Evolutionary conservation across 768 basidiomycete genomes (phyloP).

Genomic region (Lactifluus hygrophoroides): DNA sequence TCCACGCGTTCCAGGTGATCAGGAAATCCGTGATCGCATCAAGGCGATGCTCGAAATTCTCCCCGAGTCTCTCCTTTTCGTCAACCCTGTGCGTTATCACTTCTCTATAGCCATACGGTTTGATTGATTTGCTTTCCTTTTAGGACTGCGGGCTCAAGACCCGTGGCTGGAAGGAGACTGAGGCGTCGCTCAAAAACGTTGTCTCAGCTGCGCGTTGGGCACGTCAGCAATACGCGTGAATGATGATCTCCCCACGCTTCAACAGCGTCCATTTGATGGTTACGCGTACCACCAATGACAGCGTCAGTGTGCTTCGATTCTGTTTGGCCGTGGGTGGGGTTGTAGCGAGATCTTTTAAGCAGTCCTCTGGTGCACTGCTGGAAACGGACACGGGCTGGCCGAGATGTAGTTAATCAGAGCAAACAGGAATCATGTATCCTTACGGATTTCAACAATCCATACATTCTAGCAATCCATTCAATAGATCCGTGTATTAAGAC

Average conservation of each 20-base stretch:
- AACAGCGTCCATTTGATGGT: conserved; percentile 78
- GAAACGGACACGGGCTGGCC: conserved; percentile 8
- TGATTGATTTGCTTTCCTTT: conserved; percentile 9
- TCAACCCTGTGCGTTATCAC: conserved; percentile 64
- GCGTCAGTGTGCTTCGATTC: conserved; percentile 7
- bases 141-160: conserved; percentile 97
- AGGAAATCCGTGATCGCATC: conserved; percentile 93
- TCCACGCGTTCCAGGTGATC: conserved; percentile 87
- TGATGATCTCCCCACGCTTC: conserved; percentile 56
- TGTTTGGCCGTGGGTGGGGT: conserved; percentile 14
- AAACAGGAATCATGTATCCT: conserved; percentile 31
- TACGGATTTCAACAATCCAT: conserved; percentile 79
- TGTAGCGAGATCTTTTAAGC: conserved; percentile 14
- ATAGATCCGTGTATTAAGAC: not conserved
- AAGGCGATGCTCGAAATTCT: conserved; percentile 76
- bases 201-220: conserved; percentile 93
- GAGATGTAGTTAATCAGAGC: conserved; percentile 6
- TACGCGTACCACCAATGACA: conserved; percentile 39
- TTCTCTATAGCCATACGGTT: not conserved
- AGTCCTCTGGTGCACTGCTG: not conserved
- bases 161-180: conserved; percentile 97
- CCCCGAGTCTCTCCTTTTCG: conserved; percentile 70
- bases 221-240: conserved; percentile 71
- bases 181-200: conserved; percentile 79
- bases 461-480: conserved; percentile 5